Conservation (phyloP, 23 red algal genomes). For the Pyropia yezoensis region DNA sequence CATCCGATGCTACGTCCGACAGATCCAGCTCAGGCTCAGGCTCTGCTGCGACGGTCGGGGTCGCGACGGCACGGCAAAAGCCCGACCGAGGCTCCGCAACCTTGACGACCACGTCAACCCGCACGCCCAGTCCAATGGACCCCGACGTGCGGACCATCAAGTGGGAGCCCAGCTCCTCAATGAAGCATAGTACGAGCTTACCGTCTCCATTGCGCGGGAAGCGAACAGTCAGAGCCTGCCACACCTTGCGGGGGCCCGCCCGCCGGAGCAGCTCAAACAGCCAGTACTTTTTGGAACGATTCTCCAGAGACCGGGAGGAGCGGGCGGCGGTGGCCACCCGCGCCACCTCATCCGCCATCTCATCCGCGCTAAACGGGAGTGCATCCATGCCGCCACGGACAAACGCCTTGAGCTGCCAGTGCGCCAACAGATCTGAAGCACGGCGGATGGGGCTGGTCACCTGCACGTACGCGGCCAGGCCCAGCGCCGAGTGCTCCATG, state of each 20-base stretch:
- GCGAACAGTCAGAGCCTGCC: no score
- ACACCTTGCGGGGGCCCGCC: constrained; percentile 7
- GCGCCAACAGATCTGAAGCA: constrained; percentile 62
- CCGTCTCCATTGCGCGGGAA: no score
- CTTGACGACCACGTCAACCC: no score
- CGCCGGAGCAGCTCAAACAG: constrained; percentile 47
- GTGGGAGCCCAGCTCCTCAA: no score
- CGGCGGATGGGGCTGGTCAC: constrained; percentile 80
- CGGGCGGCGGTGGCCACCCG: constrained; percentile 14
- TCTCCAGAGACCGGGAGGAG: constrained; percentile 18
- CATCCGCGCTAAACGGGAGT: constrained; percentile 13
- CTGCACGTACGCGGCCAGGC: constrained; percentile 55
- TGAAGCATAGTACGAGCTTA: no score
- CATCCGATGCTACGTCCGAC: no score
- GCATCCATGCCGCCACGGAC: constrained; percentile 12
- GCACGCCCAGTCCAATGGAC: no score
- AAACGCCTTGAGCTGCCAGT: constrained; percentile 63
- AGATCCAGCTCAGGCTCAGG: no score
- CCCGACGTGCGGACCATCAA: no score
- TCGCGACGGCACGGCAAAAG: no score
- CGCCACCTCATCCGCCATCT: constrained; percentile 36
- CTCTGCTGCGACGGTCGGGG: no score
- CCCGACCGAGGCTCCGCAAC: no score
- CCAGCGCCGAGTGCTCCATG: constrained; percentile 57
- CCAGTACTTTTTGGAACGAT: constrained; percentile 44